These are phyloP conservation scores for Parafenestella ontariensis DNA, from an alignment of 2,329 filamentous ascomycete species.

Conservation along the genomic window DNA sequence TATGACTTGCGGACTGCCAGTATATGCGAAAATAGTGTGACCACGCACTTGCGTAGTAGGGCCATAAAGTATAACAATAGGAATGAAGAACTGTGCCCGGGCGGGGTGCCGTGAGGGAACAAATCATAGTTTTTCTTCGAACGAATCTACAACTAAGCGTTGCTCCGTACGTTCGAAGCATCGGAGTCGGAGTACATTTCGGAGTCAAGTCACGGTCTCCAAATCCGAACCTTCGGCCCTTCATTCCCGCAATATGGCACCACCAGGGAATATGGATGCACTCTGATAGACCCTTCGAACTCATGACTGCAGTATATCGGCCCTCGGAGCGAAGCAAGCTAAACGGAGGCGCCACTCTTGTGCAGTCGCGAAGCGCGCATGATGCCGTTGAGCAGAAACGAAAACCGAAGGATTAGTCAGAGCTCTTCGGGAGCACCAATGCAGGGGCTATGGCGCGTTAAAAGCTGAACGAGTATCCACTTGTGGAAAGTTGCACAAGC, in stretches of 20 bases:
- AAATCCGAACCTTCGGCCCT: background rate
- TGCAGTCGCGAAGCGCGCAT: background rate
- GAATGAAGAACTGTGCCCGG: background rate
- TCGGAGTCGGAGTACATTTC: background rate
- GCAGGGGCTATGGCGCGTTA: slow-evolving; percentile 12
- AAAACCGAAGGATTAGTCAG: slow-evolving; percentile 7
- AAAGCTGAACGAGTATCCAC: slow-evolving; percentile 5
- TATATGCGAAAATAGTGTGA: background rate
- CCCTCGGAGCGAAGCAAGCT: background rate
- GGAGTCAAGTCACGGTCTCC: background rate
- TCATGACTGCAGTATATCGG: background rate
- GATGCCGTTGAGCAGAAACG: background rate
- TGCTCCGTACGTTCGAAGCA: background rate
- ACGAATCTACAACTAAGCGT: background rate
- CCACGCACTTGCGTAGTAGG: background rate
- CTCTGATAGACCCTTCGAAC: background rate
- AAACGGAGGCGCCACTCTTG: slow-evolving; percentile 2
- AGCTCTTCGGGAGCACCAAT: slow-evolving; percentile 13
- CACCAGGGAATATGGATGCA: slow-evolving; percentile 1
- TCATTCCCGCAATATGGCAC: background rate
- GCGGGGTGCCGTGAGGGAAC: background rate
- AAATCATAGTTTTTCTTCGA: no score
- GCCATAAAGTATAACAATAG: no score
- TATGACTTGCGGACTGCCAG: no score
- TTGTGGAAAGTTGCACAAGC: slow-evolving; percentile 6